A percentile compares a stretch with the other conserved stretches of the same genome.
Conservation (phyloP, 2,329 filamentous ascomycete species). For the Penicillium sp. region DNA sequence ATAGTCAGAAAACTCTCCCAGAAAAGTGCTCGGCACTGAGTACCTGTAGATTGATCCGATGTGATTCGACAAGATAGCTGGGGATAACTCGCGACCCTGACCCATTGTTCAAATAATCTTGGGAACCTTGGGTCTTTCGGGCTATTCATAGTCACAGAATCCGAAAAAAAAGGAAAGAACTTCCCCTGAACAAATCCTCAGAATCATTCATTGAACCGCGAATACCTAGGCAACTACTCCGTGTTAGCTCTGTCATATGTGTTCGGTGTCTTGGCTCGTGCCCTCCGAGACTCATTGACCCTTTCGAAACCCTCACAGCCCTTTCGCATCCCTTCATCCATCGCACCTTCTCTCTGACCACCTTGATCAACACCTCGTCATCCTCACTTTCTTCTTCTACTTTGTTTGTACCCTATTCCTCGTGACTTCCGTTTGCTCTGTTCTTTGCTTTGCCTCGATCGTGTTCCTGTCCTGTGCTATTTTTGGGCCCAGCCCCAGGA, state of each 20-base stretch:
- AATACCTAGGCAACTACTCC: neutral
- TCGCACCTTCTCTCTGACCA: neutral
- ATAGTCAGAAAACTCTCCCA: neutral
- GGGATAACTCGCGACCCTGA: slow-evolving; percentile 13
- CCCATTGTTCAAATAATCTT: slow-evolving; percentile 6
- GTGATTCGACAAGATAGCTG: no score
- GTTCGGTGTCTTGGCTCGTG: slow-evolving; percentile 8
- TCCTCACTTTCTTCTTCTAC: neutral
- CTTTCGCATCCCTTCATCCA: slow-evolving; percentile 10
- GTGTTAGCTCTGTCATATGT: slow-evolving; percentile 7
- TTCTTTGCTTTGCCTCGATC: neutral
- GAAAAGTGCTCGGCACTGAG: neutral
- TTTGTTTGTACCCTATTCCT: slow-evolving; percentile 1
- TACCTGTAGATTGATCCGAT: neutral
- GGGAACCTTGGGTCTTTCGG: slow-evolving; percentile 20
- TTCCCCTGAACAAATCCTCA: neutral
- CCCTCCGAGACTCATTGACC: slow-evolving; percentile 8
- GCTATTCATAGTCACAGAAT: slow-evolving; percentile 7
- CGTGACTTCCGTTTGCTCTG: slow-evolving; percentile 2
- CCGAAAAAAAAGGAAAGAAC: neutral
- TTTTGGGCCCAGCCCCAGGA: slow-evolving; percentile 33
- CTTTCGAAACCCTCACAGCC: slow-evolving; percentile 8
- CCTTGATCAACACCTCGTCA: neutral
- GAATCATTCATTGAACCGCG: neutral
- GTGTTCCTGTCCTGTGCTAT: slow-evolving; percentile 21